phyloP scores from a whole-genome alignment of 2,329 filamentous ascomycete genomes.

The Sordariomycetes sp. region DNA sequence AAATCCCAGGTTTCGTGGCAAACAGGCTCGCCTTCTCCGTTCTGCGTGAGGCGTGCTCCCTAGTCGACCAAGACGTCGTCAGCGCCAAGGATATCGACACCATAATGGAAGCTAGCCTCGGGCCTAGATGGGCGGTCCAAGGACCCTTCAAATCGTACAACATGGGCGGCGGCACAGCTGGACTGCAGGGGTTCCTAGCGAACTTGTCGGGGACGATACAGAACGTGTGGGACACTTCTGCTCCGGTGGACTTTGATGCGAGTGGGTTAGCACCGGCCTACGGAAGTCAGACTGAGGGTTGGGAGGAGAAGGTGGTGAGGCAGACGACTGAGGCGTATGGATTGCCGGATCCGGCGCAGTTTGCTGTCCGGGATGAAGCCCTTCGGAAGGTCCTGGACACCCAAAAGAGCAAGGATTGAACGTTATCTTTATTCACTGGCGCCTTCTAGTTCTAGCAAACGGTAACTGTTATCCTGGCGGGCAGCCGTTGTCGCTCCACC shows the following conservation, averaged over 20 bases:
- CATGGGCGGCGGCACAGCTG: neutral
- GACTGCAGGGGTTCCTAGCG: neutral
- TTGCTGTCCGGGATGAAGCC: neutral
- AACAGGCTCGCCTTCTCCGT: conserved; percentile 5
- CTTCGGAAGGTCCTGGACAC: neutral
- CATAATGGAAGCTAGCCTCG: neutral
- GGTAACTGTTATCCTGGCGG: too few relatives aligned
- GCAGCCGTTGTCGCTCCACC: too few relatives aligned
- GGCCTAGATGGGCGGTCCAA: neutral
- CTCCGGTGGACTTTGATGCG: neutral
- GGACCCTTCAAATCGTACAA: neutral
- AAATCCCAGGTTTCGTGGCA: conserved; percentile 3
- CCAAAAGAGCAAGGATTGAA: neutral
- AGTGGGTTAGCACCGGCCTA: neutral
- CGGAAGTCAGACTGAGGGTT: neutral
- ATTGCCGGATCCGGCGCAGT: neutral
- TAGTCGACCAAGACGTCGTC: neutral
- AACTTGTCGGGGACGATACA: neutral
- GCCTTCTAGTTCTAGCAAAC: too few relatives aligned
- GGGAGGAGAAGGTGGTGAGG: neutral
- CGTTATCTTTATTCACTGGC: too few relatives aligned
- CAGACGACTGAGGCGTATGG: neutral
- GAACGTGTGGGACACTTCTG: neutral
- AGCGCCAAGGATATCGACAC: neutral
- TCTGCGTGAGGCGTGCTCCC: neutral